Evolutionary conservation across 2,329 filamentous ascomycete genomes (phyloP).

Genomic region (Alternaria sp.): DNA sequence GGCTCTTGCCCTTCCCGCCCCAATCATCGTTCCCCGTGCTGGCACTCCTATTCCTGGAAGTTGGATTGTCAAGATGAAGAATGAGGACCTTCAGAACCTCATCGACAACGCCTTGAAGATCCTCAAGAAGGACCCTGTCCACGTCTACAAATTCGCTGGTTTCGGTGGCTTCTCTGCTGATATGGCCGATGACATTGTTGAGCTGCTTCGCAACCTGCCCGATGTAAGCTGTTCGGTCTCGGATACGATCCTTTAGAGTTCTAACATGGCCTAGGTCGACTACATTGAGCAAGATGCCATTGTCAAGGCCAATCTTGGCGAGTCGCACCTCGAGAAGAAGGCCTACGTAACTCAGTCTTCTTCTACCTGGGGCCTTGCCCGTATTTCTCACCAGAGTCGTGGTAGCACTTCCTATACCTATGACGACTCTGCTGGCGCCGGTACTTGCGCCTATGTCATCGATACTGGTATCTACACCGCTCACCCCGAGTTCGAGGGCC

Average conservation of each 20-base stretch:
- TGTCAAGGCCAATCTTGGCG: constrained; percentile 42
- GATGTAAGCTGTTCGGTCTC: constrained; percentile 31
- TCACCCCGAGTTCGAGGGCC: constrained; percentile 58
- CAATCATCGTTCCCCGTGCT: constrained; percentile 51
- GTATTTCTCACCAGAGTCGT: constrained; percentile 49
- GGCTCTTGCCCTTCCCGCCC: constrained; percentile 50
- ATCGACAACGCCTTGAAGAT: constrained; percentile 42
- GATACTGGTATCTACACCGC: constrained; percentile 69
- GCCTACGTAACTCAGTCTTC: constrained; percentile 52
- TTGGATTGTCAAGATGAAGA: constrained; percentile 59
- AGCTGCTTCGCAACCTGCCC: constrained; percentile 40
- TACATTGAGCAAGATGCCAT: constrained; percentile 54
- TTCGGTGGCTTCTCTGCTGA: constrained; percentile 54
- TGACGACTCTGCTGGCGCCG: constrained; percentile 50
- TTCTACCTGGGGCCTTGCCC: constrained; percentile 54
- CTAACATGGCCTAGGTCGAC: constrained; percentile 41
- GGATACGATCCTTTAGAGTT: background rate
- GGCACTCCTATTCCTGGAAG: constrained; percentile 52
- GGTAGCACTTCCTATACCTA: constrained; percentile 51
- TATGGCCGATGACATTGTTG: constrained; percentile 43
- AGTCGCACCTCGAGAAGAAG: constrained; percentile 38
- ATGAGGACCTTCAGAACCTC: constrained; percentile 39
- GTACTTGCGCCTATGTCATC: constrained; percentile 66
- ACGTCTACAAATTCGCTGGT: constrained; percentile 51
- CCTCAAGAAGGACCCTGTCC: constrained; percentile 40